These are phyloP conservation scores for Alternaria dauci DNA, from an alignment of 2,329 filamentous ascomycete species.

Conservation along the genomic window DNA sequence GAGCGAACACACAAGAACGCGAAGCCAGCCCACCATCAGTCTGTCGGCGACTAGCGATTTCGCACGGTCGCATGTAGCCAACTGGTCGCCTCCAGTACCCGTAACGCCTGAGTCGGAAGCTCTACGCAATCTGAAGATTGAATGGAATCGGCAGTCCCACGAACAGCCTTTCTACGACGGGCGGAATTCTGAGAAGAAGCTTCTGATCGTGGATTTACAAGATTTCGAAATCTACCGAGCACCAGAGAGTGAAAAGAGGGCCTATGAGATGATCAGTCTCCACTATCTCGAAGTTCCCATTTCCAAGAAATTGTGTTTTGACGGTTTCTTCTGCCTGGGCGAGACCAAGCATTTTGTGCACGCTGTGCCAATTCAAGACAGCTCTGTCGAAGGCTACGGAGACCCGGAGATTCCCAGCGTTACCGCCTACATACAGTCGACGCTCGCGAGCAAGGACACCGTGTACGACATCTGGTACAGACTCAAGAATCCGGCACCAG, in stretches of 20 bases:
- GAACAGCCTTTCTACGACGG: constrained; percentile 4
- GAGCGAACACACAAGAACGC: not conserved
- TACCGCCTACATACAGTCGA: constrained; percentile 71
- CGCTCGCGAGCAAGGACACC: constrained; percentile 29
- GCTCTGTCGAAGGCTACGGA: constrained; percentile 74
- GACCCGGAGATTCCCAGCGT: constrained; percentile 57
- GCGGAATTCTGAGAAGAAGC: constrained; percentile 4
- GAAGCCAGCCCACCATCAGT: not conserved
- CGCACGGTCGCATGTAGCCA: constrained; percentile 20
- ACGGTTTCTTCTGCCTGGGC: constrained; percentile 57
- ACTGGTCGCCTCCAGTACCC: constrained; percentile 19
- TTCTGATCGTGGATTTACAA: constrained; percentile 27
- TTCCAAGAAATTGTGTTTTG: constrained; percentile 30
- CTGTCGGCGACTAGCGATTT: constrained; percentile 4
- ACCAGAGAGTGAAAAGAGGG: not conserved
- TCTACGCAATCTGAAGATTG: constrained; percentile 13
- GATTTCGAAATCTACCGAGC: constrained; percentile 38
- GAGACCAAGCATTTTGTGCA: constrained; percentile 60
- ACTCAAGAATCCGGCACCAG: constrained; percentile 62
- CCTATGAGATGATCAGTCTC: constrained; percentile 18
- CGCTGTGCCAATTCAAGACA: constrained; percentile 62
- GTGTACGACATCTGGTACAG: constrained; percentile 68
- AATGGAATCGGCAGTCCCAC: constrained; percentile 12
- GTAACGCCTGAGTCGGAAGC: constrained; percentile 18
- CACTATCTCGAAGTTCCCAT: constrained; percentile 24